phyloP scores from a whole-genome alignment of 345 rosid species.

The Bruguiera gymnorhiza region DNA sequence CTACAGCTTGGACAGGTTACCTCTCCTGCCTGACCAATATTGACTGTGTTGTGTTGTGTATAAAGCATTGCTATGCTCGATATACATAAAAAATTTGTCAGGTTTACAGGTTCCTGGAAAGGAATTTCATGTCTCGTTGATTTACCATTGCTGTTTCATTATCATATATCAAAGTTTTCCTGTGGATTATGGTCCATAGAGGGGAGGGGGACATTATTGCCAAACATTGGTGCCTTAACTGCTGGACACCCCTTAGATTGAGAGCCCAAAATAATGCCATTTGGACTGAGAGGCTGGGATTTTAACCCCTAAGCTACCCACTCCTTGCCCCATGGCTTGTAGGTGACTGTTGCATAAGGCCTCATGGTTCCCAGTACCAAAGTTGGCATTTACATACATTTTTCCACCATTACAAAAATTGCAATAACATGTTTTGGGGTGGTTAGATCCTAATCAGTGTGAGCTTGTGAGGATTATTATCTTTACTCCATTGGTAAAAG shows the following conservation, averaged over 20 bases:
- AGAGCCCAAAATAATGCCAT: too few relatives aligned
- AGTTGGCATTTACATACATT: too few relatives aligned
- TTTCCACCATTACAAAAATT: too few relatives aligned
- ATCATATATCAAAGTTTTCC: neutral
- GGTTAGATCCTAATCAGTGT: neutral
- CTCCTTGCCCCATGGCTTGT: too few relatives aligned
- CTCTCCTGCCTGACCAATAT: constrained; percentile 50
- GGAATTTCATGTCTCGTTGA: neutral
- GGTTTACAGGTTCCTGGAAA: neutral
- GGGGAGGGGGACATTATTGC: too few relatives aligned
- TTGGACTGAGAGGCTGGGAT: too few relatives aligned
- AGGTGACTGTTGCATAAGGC: too few relatives aligned
- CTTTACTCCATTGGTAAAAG: neutral
- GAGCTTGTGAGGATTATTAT: neutral
- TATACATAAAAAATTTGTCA: neutral
- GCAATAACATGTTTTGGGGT: neutral
- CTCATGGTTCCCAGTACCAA: too few relatives aligned
- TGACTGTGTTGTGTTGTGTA: neutral
- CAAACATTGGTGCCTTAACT: neutral
- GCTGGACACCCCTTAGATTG: too few relatives aligned
- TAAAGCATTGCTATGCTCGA: neutral
- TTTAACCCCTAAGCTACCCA: too few relatives aligned
- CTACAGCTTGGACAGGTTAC: constrained; percentile 41
- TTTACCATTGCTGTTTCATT: neutral
- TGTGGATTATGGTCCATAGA: neutral